Evolutionary conservation across 2,329 filamentous ascomycete genomes (phyloP), one percentile per base, ranked within the genome.

Genomic region (Nannizziopsis arthrosporioides): DNA sequence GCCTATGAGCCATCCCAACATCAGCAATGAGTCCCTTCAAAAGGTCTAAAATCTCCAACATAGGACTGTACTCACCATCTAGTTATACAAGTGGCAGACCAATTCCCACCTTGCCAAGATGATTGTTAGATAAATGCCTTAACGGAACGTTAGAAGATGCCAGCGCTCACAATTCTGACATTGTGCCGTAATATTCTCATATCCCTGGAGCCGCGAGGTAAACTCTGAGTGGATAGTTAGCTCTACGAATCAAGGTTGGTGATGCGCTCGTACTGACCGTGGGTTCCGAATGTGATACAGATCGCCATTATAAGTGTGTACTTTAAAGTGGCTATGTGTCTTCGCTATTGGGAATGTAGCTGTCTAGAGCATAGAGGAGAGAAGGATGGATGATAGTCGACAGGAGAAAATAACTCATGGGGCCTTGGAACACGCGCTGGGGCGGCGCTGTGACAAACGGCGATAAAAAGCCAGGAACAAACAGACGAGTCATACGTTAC

Each of bases 101-200:
- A 65, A 47, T 65, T 65, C 14, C 62, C 62, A 44, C 62, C 57
- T 60, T 32, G 18, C 5, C 15, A 43, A 11, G 11, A 18, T 34
- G 8, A 32, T 39, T 27, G 32, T 47, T 34, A 38, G 27, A 9
- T 9, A 31, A 17, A 34, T 9, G 15, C 3, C 14, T 18, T 17
- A 31, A 30, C 3, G 43, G 36, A 37, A 27, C n/a, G 19, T 19
- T 27, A 15, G 10, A 39, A 19, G n/a, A 7, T 40, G 11, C 19
- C n/a, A 27, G 30, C 18, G 31, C 54, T 47, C 44, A 59, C 58
- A 65, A 49, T 65, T 65, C 38, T 63, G 56, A 44, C 63, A 65
- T 53, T 65, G 63, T 14, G 62, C 62, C 17, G 61, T 64, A 31
- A 64, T 57, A 19, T 59, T 56, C 50, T 65, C 61, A 44, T 63